Base-by-base conservation (phyloP, 2,329 filamentous ascomycete genomes). In the Paramyrothecium roridum region DNA sequence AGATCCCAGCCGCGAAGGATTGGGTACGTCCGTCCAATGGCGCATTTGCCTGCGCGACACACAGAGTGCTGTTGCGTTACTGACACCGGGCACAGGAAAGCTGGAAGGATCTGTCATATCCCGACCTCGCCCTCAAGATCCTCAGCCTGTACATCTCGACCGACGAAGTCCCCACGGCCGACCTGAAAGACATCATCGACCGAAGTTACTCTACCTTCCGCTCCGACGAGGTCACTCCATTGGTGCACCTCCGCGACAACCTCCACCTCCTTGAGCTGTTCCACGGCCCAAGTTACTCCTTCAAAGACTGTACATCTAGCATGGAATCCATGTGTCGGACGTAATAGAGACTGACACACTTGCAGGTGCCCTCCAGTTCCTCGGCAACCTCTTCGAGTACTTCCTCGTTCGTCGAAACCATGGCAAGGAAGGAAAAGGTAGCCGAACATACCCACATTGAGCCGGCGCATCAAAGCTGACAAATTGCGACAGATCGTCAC, bases 351-450 rank as follows among this genome's bases (percentile, higher is more conserved):
- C 46, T 48, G 46, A 48, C 46, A 55, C 37, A 23, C 50, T 45
- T 37, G 20, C 22, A 61, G 68, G 65, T 52, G 93, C 93, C 17
- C 79, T 98, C 59, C 93, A 98, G 65, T 95, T 97, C 68, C 77
- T 99, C 2, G 95, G 95, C n/a, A 98, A 99, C 67, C 79, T 99
- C 2, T 98, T 96, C 62, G 90, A 96, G 73, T 95, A 93, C 72
- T 93, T 95, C 71, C 79, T 95, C 13, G 82, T 87, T 6, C 79
- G 90, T 62, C 85, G 84, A 71, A 95, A 95, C 63, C 67, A 83
- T 68, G 84, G 83, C 61, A 91, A 89, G 76, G 76, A 79, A 26
- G 85, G 86, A 10, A 72, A 71, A 64, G 78, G 79, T 75, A 73
- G 70, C n/a, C n/a, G n/a, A n/a, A 58, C 33, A 19, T 16, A 21